A percentile compares a stretch with the other conserved stretches of the same genome.
Conservation (phyloP, 164 flowering plant genomes). For the Dillenia suffruticosa region DNA sequence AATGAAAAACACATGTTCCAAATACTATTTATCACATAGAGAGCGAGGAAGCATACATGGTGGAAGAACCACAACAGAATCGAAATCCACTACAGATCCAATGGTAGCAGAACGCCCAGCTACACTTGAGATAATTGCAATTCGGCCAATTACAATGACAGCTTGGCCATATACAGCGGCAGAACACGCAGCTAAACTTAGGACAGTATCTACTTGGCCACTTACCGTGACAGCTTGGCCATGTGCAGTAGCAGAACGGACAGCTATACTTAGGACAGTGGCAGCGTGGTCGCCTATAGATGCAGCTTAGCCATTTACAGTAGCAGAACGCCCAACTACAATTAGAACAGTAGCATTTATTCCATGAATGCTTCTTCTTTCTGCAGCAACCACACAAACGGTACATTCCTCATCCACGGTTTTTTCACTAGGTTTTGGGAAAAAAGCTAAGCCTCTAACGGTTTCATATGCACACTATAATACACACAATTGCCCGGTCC, state of each 20-base stretch:
- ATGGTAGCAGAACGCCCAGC: conserved; percentile 20
- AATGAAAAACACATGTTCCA: not conserved
- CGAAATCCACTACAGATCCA: conserved; percentile 25
- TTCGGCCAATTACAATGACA: conserved; percentile 10
- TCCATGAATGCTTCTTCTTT: conserved; percentile 22
- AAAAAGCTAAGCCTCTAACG: too few relatives aligned
- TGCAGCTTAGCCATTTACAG: conserved; percentile 16
- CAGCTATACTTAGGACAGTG: conserved; percentile 14
- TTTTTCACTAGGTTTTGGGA: not conserved
- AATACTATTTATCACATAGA: not conserved
- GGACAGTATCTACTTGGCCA: conserved; percentile 10
- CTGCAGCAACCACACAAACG: conserved; percentile 25
- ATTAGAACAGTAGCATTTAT: conserved; percentile 1
- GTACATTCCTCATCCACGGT: conserved; percentile 13
- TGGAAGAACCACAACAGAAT: conserved; percentile 24
- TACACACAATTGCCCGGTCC: too few relatives aligned
- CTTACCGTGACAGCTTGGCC: conserved; percentile 14
- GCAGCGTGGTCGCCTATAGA: conserved; percentile 6
- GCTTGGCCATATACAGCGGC: conserved; percentile 14
- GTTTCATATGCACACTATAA: too few relatives aligned
- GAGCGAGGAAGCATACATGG: conserved; percentile 20
- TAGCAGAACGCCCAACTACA: conserved; percentile 1
- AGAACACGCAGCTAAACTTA: conserved; percentile 15
- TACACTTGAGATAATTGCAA: conserved; percentile 13
- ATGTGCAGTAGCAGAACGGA: conserved; percentile 13